Evolutionary conservation across 2,329 filamentous ascomycete genomes (phyloP).

Genomic region (Berkeleyomyces basicola): DNA sequence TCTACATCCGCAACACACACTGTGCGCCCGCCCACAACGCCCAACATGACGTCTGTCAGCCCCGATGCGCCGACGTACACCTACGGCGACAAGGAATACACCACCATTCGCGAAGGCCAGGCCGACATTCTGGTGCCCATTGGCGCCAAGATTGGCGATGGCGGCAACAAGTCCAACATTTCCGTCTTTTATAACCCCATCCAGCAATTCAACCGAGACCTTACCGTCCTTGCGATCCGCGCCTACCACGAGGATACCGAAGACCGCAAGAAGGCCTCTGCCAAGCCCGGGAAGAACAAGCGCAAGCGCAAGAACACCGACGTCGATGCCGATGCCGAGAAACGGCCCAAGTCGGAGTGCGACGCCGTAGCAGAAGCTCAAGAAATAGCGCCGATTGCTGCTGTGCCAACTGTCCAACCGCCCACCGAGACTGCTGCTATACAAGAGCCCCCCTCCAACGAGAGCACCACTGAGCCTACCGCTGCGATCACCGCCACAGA

Average conservation of each 20-base stretch:
- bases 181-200: slow-evolving; percentile 95
- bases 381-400: not conserved
- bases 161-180: slow-evolving; percentile 45
- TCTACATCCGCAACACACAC: not conserved
- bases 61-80: slow-evolving; percentile 9
- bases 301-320: slow-evolving; percentile 27
- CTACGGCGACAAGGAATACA: slow-evolving; percentile 31
- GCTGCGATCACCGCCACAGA: not conserved
- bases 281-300: slow-evolving; percentile 20
- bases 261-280: slow-evolving; percentile 26
- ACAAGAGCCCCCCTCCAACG: not conserved
- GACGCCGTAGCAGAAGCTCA: not conserved
- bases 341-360: slow-evolving; percentile 17
- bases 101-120: slow-evolving; percentile 37
- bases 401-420: not conserved
- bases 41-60: slow-evolving; percentile 5
- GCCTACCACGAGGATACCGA: slow-evolving; percentile 59
- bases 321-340: slow-evolving; percentile 27
- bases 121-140: slow-evolving; percentile 40
- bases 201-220: slow-evolving; percentile 93
- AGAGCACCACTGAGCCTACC: not conserved
- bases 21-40: not conserved
- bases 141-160: slow-evolving; percentile 30
- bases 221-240: slow-evolving; percentile 84
- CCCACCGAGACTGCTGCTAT: not conserved